Evolutionary conservation across 2,329 filamentous ascomycete species (phyloP), one percentile per base, ranked within the genome.

Genomic region (Zelopaecilomyces penicillatus): DNA sequence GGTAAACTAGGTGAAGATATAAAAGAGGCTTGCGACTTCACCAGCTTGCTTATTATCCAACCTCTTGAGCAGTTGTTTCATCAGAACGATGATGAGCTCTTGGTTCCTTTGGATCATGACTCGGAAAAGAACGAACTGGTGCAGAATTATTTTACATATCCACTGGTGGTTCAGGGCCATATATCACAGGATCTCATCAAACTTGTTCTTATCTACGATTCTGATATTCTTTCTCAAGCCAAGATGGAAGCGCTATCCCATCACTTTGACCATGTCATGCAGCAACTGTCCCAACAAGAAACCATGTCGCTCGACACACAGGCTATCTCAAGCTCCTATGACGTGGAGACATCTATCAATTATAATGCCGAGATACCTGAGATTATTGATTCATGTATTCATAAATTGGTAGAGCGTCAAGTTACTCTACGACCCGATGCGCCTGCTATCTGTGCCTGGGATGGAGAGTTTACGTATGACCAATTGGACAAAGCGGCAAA

Each of bases 11-110:
- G 39, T 37, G 30, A 43, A 9, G 45, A 37, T 5, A 43, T 45
- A 5, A 41, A 41, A 27, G 39, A 41, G 12, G 51, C 49, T 5
- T 48, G 50, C 33, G 46, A 52, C 10, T 53, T 55, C 37, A 41
- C 43, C 11, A 51, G 43, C 28, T 43, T 52, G 19, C 40, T 57
- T 8, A 50, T 54, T 3, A 28, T 46, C 6, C 44, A 46, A 30
- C 32, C 32, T 2, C 32, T 19, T 19, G 19, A 19, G 19, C 19
- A 19, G 19, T 19, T 19, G 19, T 19, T 19, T 19, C 19, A 19
- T 19, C 19, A 19, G 19, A 19, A 19, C 19, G 19, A 12, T 3
- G 30, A 19, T 9, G 52, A 47, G n/a, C 46, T 55, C 8, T 30
- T 28, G 5, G 30, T 27, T 12, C 31, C 53, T 5, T 48, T 50